Conservation (phyloP, 805 yeast genomes). For the Metschnikowia gelsemii region DNA sequence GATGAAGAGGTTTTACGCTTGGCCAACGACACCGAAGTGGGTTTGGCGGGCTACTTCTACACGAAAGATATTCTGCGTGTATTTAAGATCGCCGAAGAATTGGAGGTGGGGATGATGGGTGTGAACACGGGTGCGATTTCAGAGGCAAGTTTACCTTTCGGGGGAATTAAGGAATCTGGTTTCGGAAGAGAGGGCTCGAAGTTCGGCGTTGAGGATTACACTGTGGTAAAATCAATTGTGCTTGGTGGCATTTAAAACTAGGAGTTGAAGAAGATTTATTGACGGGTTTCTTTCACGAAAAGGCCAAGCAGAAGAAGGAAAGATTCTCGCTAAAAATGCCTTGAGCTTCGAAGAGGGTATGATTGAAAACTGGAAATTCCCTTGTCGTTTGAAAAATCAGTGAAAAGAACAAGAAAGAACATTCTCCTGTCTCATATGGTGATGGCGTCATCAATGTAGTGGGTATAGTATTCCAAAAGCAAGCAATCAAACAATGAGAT, state of each 20-base stretch:
- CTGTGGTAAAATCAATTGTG: constrained; percentile 62
- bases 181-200: constrained; percentile 80
- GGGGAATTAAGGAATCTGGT: constrained; percentile 78
- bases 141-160: constrained; percentile 68
- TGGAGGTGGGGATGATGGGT: constrained; percentile 81
- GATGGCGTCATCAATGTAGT: too few relatives aligned
- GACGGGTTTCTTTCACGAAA: too few relatives aligned
- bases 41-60: constrained; percentile 76
- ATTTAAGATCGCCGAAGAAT: constrained; percentile 60
- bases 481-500: too few relatives aligned
- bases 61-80: constrained; percentile 54
- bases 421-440: too few relatives aligned
- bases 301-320: too few relatives aligned
- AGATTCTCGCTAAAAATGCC: too few relatives aligned
- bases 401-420: too few relatives aligned
- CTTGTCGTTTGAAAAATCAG: too few relatives aligned
- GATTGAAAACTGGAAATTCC: too few relatives aligned
- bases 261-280: neutral
- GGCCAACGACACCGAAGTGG: constrained; percentile 70
- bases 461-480: too few relatives aligned
- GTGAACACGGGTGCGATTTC: constrained; percentile 73
- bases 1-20: constrained; percentile 60
- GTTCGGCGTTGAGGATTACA: constrained; percentile 74
- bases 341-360: too few relatives aligned
- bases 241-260: constrained; percentile 12